These are phyloP conservation scores for Solanum appendiculatum DNA, from an alignment of 257 asterid species.

Conservation along the genomic window DNA sequence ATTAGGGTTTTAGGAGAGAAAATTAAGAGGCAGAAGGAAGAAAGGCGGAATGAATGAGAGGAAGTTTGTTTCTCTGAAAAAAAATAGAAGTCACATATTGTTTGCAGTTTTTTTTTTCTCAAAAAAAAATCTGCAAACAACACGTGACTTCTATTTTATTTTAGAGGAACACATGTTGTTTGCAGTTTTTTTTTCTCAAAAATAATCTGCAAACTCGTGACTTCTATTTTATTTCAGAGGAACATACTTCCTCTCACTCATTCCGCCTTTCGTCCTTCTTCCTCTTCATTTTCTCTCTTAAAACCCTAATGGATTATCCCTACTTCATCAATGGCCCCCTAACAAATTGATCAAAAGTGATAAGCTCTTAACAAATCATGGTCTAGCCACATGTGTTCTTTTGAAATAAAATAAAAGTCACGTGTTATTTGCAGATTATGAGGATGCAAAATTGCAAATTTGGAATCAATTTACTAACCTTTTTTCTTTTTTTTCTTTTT, in stretches of 20 bases:
- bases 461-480: background rate
- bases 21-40: background rate
- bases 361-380: slow-evolving; percentile 48
- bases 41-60: background rate
- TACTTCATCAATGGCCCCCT: slow-evolving; percentile 28
- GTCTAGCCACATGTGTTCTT: background rate
- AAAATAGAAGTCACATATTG: no score
- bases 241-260: background rate
- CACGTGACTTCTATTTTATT: no score
- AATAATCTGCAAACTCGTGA: no score
- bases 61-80: background rate
- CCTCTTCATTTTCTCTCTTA: background rate
- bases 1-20: background rate
- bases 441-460: background rate
- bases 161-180: no score
- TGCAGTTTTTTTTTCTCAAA: no score
- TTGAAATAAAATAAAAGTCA: background rate
- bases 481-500: no score
- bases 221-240: no score
- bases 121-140: no score
- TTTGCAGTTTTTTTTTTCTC: no score
- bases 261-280: background rate
- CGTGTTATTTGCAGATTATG: background rate
- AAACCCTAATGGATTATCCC: slow-evolving; percentile 45
- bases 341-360: slow-evolving; percentile 52